Evolutionary conservation across 257 asterid genomes (phyloP), one percentile per base, ranked within the genome.

Genomic region (Fraxinus pennsylvanica): DNA sequence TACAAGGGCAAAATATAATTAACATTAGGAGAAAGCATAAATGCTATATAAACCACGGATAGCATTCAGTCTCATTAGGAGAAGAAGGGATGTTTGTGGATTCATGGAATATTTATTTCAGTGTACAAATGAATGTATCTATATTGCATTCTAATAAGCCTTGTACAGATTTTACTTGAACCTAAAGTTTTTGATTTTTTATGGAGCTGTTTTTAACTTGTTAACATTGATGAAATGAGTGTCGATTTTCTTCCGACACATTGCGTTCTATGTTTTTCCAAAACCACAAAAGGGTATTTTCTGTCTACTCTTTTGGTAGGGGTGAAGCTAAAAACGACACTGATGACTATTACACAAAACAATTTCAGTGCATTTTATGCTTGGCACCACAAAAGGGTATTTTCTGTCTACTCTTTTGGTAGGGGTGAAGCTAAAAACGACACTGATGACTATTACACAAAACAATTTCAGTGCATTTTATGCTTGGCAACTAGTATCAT

Each of bases 251-350:
- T 63, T 25, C 69, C 30, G 35, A 21, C 1, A 59, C 33, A 63
- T 25, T 22, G 12, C 38, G 5, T 65, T 63, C 21, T 47, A 30
- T 81, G 54, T 59, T 41, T 74, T 76, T 68, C 82, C 78, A 68
- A 76, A 80, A 81, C 22, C 14, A 72, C 47, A 74, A 76, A 35
- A 45, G 69, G 21, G 14, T 1, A 25, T 72, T 35, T 54, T 29
- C 17, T 30, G 54, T 77, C 75, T 66, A 66, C 54, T 69, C 36
- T 38, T 71, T 70, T 71, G 21, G 52, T 39, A 22, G 21, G 15
- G 59, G 17, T 36, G 57, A 13, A 59, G 68, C 68, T 59, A 14
- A 5, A 59, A 59, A 59, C 1, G 13, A 59, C 68, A 59, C 63
- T 21, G 14, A 59, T 59, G 30, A 32, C 32, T 59, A n/a, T n/a